phyloP scores from a whole-genome alignment of 805 yeast genomes.

The Yarrowia sp. region DNA sequence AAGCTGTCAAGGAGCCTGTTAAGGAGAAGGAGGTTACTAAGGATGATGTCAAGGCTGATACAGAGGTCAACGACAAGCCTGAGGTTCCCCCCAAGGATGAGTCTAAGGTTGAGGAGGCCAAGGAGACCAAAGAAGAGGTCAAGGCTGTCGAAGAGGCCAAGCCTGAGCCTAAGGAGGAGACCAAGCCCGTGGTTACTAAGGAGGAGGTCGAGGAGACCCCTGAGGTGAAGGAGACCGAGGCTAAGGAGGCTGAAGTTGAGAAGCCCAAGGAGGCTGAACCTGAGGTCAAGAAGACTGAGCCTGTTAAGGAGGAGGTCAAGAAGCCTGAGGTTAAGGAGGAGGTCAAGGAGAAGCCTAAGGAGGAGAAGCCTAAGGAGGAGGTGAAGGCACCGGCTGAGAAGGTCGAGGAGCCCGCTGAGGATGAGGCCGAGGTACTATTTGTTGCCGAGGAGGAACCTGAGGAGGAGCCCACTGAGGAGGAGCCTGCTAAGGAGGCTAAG shows the following conservation, averaged over 20 bases:
- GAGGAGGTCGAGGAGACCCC: background rate
- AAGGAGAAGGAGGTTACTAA: background rate
- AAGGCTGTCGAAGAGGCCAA: background rate
- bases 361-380: background rate
- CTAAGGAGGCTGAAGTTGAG: background rate
- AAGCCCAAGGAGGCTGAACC: slow-evolving; percentile 26
- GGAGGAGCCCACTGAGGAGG: background rate
- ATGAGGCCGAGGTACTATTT: background rate
- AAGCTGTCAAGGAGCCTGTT: slow-evolving; percentile 9
- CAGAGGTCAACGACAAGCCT: background rate
- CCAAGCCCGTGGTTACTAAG: background rate
- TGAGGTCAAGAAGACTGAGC: slow-evolving; percentile 30
- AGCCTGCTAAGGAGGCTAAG: background rate
- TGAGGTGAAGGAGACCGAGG: background rate
- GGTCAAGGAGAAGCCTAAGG: background rate
- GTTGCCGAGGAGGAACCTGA: background rate
- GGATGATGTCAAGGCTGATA: background rate
- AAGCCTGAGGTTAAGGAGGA: background rate
- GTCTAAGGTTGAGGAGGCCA: background rate
- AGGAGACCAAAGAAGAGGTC: background rate
- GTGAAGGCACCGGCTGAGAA: background rate
- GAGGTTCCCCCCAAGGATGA: background rate
- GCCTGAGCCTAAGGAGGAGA: background rate
- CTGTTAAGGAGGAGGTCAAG: slow-evolving; percentile 21
- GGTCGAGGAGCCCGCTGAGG: background rate